Base-by-base conservation (phyloP, 1,284 basidiomycete genomes). In the Cutaneotrichosporon sp. region DNA sequence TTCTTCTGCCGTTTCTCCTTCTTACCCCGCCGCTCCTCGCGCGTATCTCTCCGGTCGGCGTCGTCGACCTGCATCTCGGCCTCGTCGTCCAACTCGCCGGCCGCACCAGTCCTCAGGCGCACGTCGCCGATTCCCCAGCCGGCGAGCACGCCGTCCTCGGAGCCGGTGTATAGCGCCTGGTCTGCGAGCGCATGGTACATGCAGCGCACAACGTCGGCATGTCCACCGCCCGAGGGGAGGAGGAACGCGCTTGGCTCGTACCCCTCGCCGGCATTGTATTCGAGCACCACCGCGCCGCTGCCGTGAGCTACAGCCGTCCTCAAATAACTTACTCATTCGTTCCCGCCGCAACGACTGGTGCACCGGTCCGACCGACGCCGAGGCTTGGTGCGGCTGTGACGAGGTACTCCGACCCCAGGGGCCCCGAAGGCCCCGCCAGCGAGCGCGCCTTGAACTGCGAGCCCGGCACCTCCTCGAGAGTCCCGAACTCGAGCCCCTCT, bases 91-190 rank as follows among this genome's bases (percentile, higher is more conserved):
- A 64, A 64, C 51, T 70, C 73, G 42, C 72, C 64, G 22, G 69
- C 73, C 59, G 73, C 74, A 13, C 79, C 77, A 1, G 71, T 64
- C 4, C 66, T 7, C 50, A 76, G 63, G 8, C 69, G 63, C 16
- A 78, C 54, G 25, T 66, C 62, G 7, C 67, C 62, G 3, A 81
- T 64, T 14, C 68, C 71, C 77, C 79, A 81, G 6, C 77, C 77
- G n/a, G 74, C 76, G n/a, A 81, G 66, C 3, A 80, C 72, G 5
- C 77, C 77, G 63, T 80, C 79, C 69, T 81, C 80, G 2, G 75
- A 78, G 0, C 80, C 80, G 1, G 79, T 80, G 66, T 79, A 81
- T 5, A 81, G 59, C 11, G 73, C 78, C 54, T 77, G 69, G 58
- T 76, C 76, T 18, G 53, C 11, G 9, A 69, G 16, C 54, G 78